Evolutionary conservation across 1,284 basidiomycete genomes (phyloP).

Genomic region (Porogramme epimiltina): DNA sequence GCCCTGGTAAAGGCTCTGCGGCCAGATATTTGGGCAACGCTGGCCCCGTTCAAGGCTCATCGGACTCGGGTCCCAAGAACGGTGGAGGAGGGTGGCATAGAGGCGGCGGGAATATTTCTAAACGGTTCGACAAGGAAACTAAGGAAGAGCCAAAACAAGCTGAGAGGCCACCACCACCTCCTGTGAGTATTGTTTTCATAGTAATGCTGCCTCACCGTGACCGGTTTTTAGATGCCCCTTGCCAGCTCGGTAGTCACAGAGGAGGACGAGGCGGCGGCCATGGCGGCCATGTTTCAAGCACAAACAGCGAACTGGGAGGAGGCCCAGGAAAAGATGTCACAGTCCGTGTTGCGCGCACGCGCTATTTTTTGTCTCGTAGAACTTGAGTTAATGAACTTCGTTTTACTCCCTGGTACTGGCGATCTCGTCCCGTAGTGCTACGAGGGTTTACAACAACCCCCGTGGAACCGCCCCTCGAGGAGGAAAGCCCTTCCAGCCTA

Average conservation of each 20-base stretch:
- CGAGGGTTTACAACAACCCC: constrained; percentile 66
- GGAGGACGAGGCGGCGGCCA: constrained; percentile 83
- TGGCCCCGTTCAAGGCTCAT: constrained; percentile 36
- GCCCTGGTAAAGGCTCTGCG: constrained; percentile 91
- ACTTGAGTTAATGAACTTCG: constrained; percentile 66
- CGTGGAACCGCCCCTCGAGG: constrained; percentile 70
- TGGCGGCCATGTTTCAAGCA: constrained; percentile 95
- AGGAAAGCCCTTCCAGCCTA: constrained; percentile 51
- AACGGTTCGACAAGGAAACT: constrained; percentile 90
- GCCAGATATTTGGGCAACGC: constrained; percentile 80
- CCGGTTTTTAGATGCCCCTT: constrained; percentile 26
- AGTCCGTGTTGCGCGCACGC: constrained; percentile 74
- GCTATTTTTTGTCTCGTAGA: constrained; percentile 59
- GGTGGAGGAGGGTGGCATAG: constrained; percentile 53
- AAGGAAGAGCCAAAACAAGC: constrained; percentile 13
- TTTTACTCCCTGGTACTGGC: constrained; percentile 20
- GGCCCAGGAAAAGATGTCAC: constrained; percentile 94
- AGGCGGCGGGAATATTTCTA: constrained; percentile 68
- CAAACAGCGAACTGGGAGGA: constrained; percentile 93
- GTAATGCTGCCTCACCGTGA: constrained; percentile 18
- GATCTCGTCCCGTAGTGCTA: constrained; percentile 51
- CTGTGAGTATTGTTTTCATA: constrained; percentile 21
- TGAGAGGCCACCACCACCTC: constrained; percentile 20
- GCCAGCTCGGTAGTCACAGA: constrained; percentile 46
- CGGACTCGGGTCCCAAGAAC: constrained; percentile 25